A percentile compares a stretch with the other conserved stretches of the same genome.
These are phyloP conservation scores for Aspergillus affinis DNA, from an alignment of 495 filamentous ascomycete genomes.

Conservation along the genomic window DNA sequence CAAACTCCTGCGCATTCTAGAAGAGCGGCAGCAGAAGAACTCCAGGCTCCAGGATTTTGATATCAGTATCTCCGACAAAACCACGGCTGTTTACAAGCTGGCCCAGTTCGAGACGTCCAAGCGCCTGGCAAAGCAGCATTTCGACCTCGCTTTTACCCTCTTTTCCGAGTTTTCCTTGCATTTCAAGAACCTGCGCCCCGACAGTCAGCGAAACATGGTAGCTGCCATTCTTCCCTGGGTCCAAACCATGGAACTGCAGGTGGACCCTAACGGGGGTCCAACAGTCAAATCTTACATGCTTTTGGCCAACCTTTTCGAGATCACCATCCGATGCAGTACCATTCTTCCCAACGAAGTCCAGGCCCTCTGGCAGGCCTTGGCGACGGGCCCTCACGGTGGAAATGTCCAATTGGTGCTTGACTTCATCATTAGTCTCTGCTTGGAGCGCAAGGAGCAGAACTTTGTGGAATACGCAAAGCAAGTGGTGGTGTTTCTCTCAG, in stretches of 20 bases:
- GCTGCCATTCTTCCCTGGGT: conserved; percentile 95
- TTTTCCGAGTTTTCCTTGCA: conserved; percentile 93
- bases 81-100: conserved; percentile 93
- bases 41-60: conserved; percentile 96
- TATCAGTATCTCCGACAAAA: conserved; percentile 97
- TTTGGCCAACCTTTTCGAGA: conserved; percentile 91
- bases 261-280: conserved; percentile 92
- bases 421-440: conserved; percentile 89
- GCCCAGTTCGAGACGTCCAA: conserved; percentile 97
- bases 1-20: conserved; percentile 75
- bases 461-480: conserved; percentile 98
- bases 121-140: conserved; percentile 80
- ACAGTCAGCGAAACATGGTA: conserved; percentile 88
- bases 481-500: conserved; percentile 91
- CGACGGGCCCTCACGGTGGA: conserved; percentile 89
- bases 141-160: conserved; percentile 84
- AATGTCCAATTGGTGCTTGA: conserved; percentile 94
- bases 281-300: conserved; percentile 92
- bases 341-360: conserved; percentile 94
- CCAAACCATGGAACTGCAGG: conserved; percentile 85
- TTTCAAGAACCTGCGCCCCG: conserved; percentile 79
- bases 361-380: conserved; percentile 94
- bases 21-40: conserved; percentile 78
- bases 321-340: conserved; percentile 87
- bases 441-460: conserved; percentile 93